Evolutionary conservation across 139 green algal species (phyloP), one percentile per base, ranked within the genome.

Genomic region (Closterium sp.): DNA sequence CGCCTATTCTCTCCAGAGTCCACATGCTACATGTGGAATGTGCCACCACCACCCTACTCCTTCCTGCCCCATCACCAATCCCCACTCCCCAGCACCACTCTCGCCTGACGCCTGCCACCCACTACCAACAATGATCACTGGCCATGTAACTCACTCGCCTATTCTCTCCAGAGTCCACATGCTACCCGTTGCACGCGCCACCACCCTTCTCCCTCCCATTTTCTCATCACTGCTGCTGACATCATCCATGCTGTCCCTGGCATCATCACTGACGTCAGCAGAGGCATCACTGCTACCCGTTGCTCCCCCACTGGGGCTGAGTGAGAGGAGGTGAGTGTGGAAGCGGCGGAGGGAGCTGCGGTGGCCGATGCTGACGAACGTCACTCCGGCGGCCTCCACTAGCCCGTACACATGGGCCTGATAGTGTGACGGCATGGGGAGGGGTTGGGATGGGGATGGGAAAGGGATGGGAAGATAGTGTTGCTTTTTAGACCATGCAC

Each of bases 301-400:
- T n/a, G 38, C 55, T 19, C 55, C 25, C 55, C 55, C 55, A 28
- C 16, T 12, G 16, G 55, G 55, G 16, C 21, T 86, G 7, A 89
- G 85, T 12, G 25, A 16, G 85, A 91, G 88, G n/a, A 90, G 64
- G 10, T 89, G 66, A 4, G 87, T 83, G 93, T 99, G 98, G 94
- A 96, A 99, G 1, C 91, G 85, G 34, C 94, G 84, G 33, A 99
- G 95, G 0, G 92, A 97, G 83, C 97, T 94, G 3, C 98, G 95
- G 94, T 99, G 98, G 23, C 98, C 98, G 23, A 99, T 96, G 32
- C 95, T 97, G 23, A 99, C 95, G 86, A 96, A 97, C 0, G 97
- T 98, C 69, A 98, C 96, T 84, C 96, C 97, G 23, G 93, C 32
- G 16, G 92, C 83, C 21, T 94, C 64, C n/a, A 96, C 87, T 38